Conservation (phyloP, 2,329 filamentous ascomycete species). For the Aureobasidium zeae region DNA sequence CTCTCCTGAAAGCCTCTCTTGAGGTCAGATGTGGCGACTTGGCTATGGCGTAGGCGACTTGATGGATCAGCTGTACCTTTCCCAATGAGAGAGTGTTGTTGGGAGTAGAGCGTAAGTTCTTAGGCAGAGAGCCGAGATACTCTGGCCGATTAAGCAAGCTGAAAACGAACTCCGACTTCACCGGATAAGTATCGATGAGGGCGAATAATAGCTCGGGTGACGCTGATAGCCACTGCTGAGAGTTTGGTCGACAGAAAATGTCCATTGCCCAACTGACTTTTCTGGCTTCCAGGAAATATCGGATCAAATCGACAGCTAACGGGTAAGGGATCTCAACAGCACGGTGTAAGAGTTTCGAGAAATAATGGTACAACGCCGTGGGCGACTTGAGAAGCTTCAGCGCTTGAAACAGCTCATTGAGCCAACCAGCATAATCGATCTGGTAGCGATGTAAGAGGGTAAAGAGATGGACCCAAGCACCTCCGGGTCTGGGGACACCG, state of each 20-base stretch:
- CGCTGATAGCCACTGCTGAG: constrained; percentile 18
- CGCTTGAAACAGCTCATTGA: constrained; percentile 15
- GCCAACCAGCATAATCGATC: constrained; percentile 1
- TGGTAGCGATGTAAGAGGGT: neutral
- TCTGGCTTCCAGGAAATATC: constrained; percentile 17
- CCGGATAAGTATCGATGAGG: constrained; percentile 17
- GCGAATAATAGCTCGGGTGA: constrained; percentile 20
- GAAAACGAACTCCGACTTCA: constrained; percentile 19
- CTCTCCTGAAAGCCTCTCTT: constrained; percentile 36
- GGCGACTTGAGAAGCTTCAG: constrained; percentile 9
- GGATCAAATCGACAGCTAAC: constrained; percentile 17
- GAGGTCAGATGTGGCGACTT: constrained; percentile 30
- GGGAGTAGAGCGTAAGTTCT: constrained; percentile 1
- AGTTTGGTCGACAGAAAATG: constrained; percentile 18
- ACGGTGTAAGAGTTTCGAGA: neutral
- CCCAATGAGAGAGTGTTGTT: constrained; percentile 25
- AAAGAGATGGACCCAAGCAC: constrained; percentile 11
- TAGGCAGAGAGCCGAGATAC: constrained; percentile 15
- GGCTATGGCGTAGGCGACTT: constrained; percentile 38
- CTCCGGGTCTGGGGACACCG: neutral
- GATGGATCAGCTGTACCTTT: constrained; percentile 36
- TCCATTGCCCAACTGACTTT: constrained; percentile 17
- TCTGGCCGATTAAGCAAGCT: constrained; percentile 20
- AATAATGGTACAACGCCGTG: neutral
- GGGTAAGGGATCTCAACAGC: neutral